These are phyloP conservation scores for Escallonia herrerae DNA, from an alignment of 129 eudicot species.

Conservation along the genomic window DNA sequence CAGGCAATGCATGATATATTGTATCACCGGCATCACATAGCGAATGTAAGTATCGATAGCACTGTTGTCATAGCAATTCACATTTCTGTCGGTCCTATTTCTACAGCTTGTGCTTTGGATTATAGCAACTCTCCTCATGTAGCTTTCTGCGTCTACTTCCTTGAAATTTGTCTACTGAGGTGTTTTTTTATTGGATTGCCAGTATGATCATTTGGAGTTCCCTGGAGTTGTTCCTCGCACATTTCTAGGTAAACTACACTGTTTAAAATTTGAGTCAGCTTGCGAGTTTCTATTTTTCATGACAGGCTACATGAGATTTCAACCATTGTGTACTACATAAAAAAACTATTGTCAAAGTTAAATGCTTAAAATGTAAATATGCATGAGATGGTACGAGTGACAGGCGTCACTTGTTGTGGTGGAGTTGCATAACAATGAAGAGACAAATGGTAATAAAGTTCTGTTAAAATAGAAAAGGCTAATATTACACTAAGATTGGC, in stretches of 20 bases:
- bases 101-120: not conserved
- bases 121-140: not conserved
- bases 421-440: too few species aligned
- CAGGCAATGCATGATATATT: conserved; percentile 96
- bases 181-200: conserved; percentile 10
- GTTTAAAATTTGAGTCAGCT: too few species aligned
- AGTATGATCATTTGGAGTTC: conserved; percentile 97
- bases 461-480: too few species aligned
- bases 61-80: not conserved
- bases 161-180: conserved; percentile 1
- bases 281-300: too few species aligned
- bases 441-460: too few species aligned
- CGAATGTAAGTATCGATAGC: conserved; percentile 42
- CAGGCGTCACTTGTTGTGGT: too few species aligned
- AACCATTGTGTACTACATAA: too few species aligned
- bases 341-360: too few species aligned
- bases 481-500: too few species aligned
- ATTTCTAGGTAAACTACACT: conserved; percentile 56
- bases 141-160: not conserved
- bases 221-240: conserved; percentile 99
- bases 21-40: conserved; percentile 69
- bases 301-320: too few species aligned
- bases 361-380: too few species aligned
- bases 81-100: not conserved
- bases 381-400: too few species aligned